phyloP scores from a whole-genome alignment of 2,329 filamentous ascomycete species.

The Cercospora citrullina region DNA sequence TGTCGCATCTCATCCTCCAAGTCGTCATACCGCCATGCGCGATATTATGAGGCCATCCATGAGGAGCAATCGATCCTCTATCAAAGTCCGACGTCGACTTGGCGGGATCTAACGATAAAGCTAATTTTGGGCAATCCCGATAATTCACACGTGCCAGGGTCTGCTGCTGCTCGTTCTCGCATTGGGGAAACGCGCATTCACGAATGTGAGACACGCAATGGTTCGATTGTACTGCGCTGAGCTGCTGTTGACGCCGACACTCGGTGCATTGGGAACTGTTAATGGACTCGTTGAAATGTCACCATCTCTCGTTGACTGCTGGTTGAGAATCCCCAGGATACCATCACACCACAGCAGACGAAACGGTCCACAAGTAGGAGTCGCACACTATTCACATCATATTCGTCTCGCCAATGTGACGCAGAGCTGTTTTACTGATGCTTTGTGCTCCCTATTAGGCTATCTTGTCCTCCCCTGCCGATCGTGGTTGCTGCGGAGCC shows the following conservation, averaged over 20 bases:
- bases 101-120: background rate
- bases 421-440: background rate
- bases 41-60: background rate
- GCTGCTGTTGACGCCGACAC: background rate
- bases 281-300: background rate
- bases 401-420: background rate
- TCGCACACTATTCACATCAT: background rate
- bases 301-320: background rate
- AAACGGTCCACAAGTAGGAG: background rate
- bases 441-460: background rate
- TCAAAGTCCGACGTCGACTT: background rate
- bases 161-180: slow-evolving; percentile 7
- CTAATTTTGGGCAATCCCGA: slow-evolving; percentile 1
- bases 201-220: slow-evolving; percentile 2
- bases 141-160: background rate
- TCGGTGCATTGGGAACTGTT: background rate
- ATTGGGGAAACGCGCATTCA: slow-evolving; percentile 1
- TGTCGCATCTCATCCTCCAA: background rate
- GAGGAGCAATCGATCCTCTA: background rate
- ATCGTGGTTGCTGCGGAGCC: background rate
- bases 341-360: background rate
- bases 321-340: background rate
- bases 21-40: background rate
- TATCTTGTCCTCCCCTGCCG: background rate
- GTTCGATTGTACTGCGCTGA: background rate